Base-by-base conservation (phyloP, 805 yeast genomes). In the Pichia deserticola region DNA sequence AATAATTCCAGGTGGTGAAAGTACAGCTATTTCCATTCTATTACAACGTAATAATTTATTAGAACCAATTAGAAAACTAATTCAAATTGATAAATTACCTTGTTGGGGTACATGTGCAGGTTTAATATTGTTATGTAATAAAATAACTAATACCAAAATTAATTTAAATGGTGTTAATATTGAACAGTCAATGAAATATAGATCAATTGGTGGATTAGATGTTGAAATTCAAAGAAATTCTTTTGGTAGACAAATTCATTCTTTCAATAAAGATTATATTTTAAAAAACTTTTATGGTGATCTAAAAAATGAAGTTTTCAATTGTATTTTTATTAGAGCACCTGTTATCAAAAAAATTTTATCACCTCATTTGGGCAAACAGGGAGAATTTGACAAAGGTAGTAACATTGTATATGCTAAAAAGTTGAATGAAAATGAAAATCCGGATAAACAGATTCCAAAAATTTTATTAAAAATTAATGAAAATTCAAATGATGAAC, bases 71-170 rank as follows among this genome's bases (percentile, higher is more conserved):
- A 64, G 72, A 39, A 60, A 68, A 11, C 79, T 76, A 61, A 78
- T 81, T 28, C 70, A 74, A 44, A 67, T 74, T 7, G 66, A 68
- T 25, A 77, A 75, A 52, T 48, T 63, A 9, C 81, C 86, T 1
- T 75, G 80, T 11, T 86, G 95, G 95, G 95, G 95, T 0, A 86
- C 95, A 1, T 86, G 95, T 65, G 95, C 95, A 3, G 95, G 95
- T 3, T 68, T 86, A 56, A 86, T 86, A 46, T 73, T 85, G 54
- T 68, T 86, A 28, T 75, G 89, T 7, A 70, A 74, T 49, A 70
- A 73, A 43, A 69, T 82, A 36, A 67, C 72, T 13, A 75, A 78
- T 58, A 83, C 80, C 25, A 73, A 73, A 44, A 72, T 70, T 1
- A 30, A 42, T 34, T 84, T 60, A 12, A 64, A 64, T 11, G 58